Base-by-base conservation (phyloP, 352 stramenopile species). In the Phytophthora melonis region DNA sequence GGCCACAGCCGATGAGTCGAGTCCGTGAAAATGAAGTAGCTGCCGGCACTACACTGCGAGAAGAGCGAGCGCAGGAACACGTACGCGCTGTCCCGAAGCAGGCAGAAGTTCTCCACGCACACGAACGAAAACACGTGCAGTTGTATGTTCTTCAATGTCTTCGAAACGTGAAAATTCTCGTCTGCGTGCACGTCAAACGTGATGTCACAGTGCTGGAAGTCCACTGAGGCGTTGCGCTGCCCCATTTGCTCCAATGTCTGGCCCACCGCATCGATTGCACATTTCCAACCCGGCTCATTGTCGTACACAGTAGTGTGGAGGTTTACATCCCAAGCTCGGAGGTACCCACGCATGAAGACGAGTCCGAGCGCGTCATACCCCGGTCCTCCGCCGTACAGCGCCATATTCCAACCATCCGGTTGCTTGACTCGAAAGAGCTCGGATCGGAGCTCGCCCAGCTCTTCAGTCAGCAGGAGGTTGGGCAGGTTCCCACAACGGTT, bases 1-100 rank as follows among this genome's bases (percentile, higher is more conserved):
- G 84, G 84, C 86, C 86, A 93, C 27, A 93, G 70, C 9, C 86
- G 84, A 77, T 93, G 86, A 5, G 86, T 93, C 49, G 84, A 91
- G 67, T 93, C 86, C 13, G 77, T 90, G 63, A 91, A 93, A 50
- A 91, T 70, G 30, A 93, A 91, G 53, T 79, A 75, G 63, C 82
- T 90, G 43, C 72, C 79, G 2, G 70, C 47, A 6, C 32, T 60
- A 21, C 82, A 80, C 18, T 67, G 36, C 1, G 32, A 18, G 18
- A 93, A 91, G 1, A 93, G 73, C 45, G 82, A 86, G 13, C 79
- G 82, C 0, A 93, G 63, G 43, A 93, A 92, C 4, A 68, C 58
- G 60, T 82, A 93, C 23, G 74, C 55, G 54, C 70, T 86, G 56
- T 82, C 66, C 21, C 75, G 70, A 3, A 93, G 71, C 14, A 92